Base-by-base conservation (phyloP, 495 filamentous ascomycete species). In the Cercophora samala region DNA sequence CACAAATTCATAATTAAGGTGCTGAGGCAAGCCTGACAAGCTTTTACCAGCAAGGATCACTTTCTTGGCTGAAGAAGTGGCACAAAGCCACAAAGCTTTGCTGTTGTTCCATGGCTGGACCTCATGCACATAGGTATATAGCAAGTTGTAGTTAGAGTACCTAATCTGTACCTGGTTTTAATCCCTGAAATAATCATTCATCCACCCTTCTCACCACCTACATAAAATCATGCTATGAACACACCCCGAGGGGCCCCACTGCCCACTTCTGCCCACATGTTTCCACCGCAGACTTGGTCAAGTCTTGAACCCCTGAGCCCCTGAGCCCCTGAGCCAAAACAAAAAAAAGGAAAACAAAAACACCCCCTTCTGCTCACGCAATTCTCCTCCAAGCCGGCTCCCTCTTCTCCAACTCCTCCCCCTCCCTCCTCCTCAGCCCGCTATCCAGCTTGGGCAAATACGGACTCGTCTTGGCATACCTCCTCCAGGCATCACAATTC, bases 401-500 rank as follows among this genome's bases (percentile, higher is more conserved):
- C 59, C 52, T 19, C 54, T 55, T 22, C 5, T 64, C 29, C 0
- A 60, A 15, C 26, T 46, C 65, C 5, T 64, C 29, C 0, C 51
- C 18, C 26, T 46, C 65, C 19, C 66, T 62, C 52, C 53, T 67
- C 65, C 58, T 70, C 18, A 74, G 13, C 46, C 67, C 60, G 6
- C 58, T 37, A 60, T 73, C 71, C 9, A 65, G 19, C 65, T 71
- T 73, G 0, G 69, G 71, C 69, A 73, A 24, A 52, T 71, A 73
- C 53, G 69, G 69, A 63, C 69, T 71, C 53, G 68, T 64, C 11
- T 64, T 52, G 52, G 78, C 72, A 67, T 81, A 85, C 4, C 66
- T 5, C 26, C 77, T 68, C 84, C 84, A 85, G 1, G 69, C 67
- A 0, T 75, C 52, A 62, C 83, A 84, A 18, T 70, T 79, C 21